Evolutionary conservation across 371 early-diverging fungal genomes (phyloP).

Genomic region (Mucor saturninus): DNA sequence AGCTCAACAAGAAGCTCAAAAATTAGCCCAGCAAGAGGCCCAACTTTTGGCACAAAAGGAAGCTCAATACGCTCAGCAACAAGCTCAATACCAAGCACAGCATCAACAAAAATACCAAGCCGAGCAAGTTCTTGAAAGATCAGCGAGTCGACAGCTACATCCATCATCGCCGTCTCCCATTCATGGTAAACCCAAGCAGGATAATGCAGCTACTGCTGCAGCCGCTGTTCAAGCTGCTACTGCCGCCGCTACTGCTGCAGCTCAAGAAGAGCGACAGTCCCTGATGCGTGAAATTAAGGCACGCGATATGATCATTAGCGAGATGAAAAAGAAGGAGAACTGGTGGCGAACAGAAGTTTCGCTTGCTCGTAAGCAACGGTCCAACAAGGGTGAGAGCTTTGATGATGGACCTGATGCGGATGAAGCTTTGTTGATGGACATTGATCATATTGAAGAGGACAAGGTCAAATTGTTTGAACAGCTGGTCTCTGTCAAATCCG

Average conservation of each 20-base stretch:
- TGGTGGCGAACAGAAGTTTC: conserved; percentile 63
- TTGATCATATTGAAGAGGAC: conserved; percentile 39
- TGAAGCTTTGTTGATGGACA: conserved; percentile 39
- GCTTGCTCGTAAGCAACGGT: conserved; percentile 43
- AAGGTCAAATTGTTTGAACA: conserved; percentile 52
- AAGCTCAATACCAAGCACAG: conserved; percentile 3
- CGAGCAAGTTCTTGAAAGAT: conserved; percentile 15
- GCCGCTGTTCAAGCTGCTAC: conserved; percentile 4
- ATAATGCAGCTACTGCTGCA: not conserved
- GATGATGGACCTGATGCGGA: conserved; percentile 44
- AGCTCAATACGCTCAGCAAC: not conserved
- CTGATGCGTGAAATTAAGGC: conserved; percentile 47
- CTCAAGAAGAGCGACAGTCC: conserved; percentile 25
- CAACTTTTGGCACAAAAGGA: not conserved
- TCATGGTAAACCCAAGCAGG: not conserved
- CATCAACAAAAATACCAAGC: not conserved
- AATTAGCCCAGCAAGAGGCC: not conserved
- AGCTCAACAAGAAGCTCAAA: conserved; percentile 1
- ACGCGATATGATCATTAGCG: conserved; percentile 44
- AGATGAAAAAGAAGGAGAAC: conserved; percentile 57
- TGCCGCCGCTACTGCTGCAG: conserved; percentile 4
- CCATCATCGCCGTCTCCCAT: conserved; percentile 11
- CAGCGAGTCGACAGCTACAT: conserved; percentile 12
- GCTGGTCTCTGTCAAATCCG: conserved; percentile 45
- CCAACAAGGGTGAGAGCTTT: conserved; percentile 21